Conservation (phyloP, 306 rosid genomes). For the Trichosanthes cucumerina region DNA sequence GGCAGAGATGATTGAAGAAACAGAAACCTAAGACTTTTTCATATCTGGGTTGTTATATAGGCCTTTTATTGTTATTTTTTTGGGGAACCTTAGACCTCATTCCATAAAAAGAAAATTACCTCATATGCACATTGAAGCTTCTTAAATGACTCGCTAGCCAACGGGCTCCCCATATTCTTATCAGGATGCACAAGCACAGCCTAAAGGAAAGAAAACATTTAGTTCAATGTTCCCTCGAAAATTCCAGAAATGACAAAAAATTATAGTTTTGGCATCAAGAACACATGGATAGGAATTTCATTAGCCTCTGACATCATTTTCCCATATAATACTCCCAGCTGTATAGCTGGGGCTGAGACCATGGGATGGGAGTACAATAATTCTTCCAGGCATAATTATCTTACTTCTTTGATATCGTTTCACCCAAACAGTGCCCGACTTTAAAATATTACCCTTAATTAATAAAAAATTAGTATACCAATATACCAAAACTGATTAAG, state of each 20-base stretch:
- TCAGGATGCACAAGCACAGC: constrained; percentile 99
- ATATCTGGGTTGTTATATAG: neutral
- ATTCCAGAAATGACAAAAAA: neutral
- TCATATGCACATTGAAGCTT: constrained; percentile 93
- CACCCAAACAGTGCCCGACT: neutral
- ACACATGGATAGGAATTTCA: neutral
- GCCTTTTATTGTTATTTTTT: neutral
- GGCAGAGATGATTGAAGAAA: constrained; percentile 11
- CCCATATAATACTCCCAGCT: neutral
- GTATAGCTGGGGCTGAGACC: neutral
- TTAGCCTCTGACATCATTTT: neutral
- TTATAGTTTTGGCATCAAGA: neutral
- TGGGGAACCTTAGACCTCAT: neutral
- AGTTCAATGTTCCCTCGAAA: neutral
- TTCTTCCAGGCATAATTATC: neutral
- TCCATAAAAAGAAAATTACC: constrained; percentile 34
- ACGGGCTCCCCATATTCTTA: constrained; percentile 87
- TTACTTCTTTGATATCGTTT: neutral
- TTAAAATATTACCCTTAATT: neutral
- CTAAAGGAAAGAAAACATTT: constrained; percentile 22
- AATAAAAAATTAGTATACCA: neutral
- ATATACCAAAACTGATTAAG: neutral
- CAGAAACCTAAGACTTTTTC: neutral
- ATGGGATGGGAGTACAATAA: neutral
- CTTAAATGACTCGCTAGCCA: constrained; percentile 89